These are phyloP conservation scores for Capillidium heterosporum DNA, from an alignment of 371 early-diverging fungal species.

Conservation along the genomic window DNA sequence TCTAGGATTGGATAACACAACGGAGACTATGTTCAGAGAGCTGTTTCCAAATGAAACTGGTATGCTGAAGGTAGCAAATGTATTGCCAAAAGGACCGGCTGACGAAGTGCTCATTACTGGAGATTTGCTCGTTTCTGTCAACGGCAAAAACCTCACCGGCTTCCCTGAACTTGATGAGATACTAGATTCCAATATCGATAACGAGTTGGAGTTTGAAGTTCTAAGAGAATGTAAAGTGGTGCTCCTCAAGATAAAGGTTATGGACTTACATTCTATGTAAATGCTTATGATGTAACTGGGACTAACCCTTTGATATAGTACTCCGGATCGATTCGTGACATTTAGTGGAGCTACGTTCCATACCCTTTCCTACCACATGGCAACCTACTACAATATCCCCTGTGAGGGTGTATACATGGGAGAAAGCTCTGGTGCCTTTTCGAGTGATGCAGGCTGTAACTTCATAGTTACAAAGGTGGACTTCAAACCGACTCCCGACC, in stretches of 20 bases:
- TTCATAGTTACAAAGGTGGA: constrained; percentile 59
- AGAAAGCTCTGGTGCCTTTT: constrained; percentile 36
- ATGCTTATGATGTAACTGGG: not conserved
- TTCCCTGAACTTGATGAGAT: constrained; percentile 69
- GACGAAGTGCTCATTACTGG: constrained; percentile 55
- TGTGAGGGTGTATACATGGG: constrained; percentile 60
- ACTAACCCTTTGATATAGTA: constrained; percentile 26
- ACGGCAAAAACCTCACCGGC: constrained; percentile 58
- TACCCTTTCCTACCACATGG: constrained; percentile 70
- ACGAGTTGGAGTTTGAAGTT: constrained; percentile 33
- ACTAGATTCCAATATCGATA: constrained; percentile 54
- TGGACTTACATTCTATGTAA: constrained; percentile 52
- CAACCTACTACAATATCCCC: constrained; percentile 49
- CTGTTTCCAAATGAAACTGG: constrained; percentile 64
- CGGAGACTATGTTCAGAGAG: constrained; percentile 51
- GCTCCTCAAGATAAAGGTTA: constrained; percentile 31
- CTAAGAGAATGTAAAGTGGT: constrained; percentile 61
- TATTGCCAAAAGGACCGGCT: constrained; percentile 73
- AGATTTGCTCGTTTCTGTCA: constrained; percentile 66
- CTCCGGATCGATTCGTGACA: constrained; percentile 46
- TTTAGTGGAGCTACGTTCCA: constrained; percentile 70
- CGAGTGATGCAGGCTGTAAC: constrained; percentile 56
- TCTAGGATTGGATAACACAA: constrained; percentile 38
- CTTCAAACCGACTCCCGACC: constrained; percentile 40
- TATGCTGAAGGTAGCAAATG: constrained; percentile 64